Base-by-base conservation (phyloP, 371 early-diverging fungal genomes). In the Mucor sp. region DNA sequence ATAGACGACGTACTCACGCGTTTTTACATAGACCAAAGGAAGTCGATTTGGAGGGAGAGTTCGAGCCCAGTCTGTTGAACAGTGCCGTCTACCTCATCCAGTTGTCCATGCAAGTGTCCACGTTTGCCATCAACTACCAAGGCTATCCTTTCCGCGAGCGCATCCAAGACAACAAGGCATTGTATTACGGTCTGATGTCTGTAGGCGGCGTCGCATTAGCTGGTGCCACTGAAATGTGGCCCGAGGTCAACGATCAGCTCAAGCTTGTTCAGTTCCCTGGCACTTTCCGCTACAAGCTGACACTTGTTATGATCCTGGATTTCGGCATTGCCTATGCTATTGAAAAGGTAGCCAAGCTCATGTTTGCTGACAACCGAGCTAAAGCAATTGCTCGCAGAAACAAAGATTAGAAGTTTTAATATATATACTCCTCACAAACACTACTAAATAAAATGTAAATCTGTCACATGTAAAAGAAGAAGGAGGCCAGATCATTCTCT, bases 121-220 rank as follows among this genome's bases (percentile, higher is more conserved):
- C 99, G 0, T 99, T 99, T 86, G 96, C 97, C 17, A 95, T 99
- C 78, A 99, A 99, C 83, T 99, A 99, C 83, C 96, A 96, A 85
- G 98, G 99, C 7, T 89, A 92, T 73, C 99, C 99, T 23, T 99
- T 99, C 92, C 91, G 99, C 74, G 99, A 99, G 87, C 88, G 92
- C 65, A 82, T 99, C 33, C 83, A 88, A 66, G 97, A 99, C 69
- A 99, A 99, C 85, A 94, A 91, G 75, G 87, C 95, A 15, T 83
- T 99, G 69, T 95, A 92, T 80, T 94, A 94, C 75, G 94, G 96
- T 39, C 74, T 99, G 50, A 60, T 93, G 39, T 84, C 86, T 23
- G 96, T 98, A n/a, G 90, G 91, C 47, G 89, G 86, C 58, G 90
- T 99, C 63, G 95, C 96, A 3, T 83, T 93, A 15, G 86, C 92